Evolutionary conservation across 1,284 basidiomycete species (phyloP).

Genomic region (Macrocybe sp.): DNA sequence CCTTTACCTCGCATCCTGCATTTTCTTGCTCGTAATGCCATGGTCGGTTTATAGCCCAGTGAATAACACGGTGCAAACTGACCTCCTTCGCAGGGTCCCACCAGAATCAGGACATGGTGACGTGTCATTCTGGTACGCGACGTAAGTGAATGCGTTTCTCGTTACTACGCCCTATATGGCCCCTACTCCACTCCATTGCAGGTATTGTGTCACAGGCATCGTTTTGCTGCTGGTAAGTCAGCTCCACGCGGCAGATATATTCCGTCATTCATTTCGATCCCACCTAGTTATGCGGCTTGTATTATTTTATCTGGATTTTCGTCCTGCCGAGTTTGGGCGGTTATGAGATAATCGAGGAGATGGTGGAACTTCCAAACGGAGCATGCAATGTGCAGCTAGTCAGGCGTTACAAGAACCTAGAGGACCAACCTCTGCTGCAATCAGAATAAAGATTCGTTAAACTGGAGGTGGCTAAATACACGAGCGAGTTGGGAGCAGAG

Average conservation of each 20-base stretch:
- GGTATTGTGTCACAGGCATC: slow-evolving; percentile 25
- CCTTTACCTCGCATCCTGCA: slow-evolving; percentile 20
- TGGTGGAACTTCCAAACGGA: slow-evolving; percentile 25
- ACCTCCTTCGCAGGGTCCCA: slow-evolving; percentile 17
- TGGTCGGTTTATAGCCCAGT: slow-evolving; percentile 16
- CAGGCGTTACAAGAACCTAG: slow-evolving; percentile 20
- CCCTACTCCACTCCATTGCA: neutral
- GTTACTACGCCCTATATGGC: neutral
- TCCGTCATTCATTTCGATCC: neutral
- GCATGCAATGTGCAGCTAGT: slow-evolving; percentile 24
- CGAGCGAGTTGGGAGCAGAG: neutral
- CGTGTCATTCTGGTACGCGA: slow-evolving; percentile 28
- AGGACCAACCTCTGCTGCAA: slow-evolving; percentile 6
- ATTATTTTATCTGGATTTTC: slow-evolving; percentile 30
- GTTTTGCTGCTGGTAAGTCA: slow-evolving; percentile 21
- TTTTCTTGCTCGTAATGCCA: slow-evolving; percentile 24
- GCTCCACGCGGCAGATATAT: neutral
- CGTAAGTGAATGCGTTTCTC: slow-evolving; percentile 12
- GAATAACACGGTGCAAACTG: neutral
- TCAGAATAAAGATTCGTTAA: neutral
- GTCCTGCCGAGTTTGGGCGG: slow-evolving; percentile 23
- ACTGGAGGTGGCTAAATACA: neutral
- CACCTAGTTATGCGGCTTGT: slow-evolving; percentile 25
- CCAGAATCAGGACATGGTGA: slow-evolving; percentile 25
- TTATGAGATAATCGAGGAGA: slow-evolving; percentile 26